These are phyloP conservation scores for Niveomyces coronatus DNA, from an alignment of 2,329 filamentous ascomycete species.

Conservation along the genomic window DNA sequence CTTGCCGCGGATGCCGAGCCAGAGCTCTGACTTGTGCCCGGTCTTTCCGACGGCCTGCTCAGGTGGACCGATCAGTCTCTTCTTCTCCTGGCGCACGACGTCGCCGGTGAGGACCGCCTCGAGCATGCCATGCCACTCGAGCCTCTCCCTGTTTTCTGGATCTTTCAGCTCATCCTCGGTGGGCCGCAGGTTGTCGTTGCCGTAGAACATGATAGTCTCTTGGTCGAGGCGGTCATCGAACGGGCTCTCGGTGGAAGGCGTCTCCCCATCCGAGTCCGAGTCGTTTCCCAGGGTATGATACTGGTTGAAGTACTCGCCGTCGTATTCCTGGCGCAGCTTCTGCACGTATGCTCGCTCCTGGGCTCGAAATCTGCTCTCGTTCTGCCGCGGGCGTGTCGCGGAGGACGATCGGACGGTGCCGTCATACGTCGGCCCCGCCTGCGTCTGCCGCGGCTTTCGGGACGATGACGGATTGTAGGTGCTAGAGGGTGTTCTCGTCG, in stretches of 20 bases:
- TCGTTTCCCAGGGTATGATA: conserved; percentile 57
- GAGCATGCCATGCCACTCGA: conserved; percentile 98
- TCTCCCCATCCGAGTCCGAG: conserved; percentile 84
- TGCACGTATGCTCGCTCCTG: conserved; percentile 93
- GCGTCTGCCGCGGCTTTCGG: conserved; percentile 34
- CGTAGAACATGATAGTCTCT: conserved; percentile 86
- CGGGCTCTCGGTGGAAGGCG: conserved; percentile 71
- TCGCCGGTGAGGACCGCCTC: conserved; percentile 92
- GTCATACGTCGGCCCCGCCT: conserved; percentile 31
- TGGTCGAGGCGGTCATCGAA: conserved; percentile 85
- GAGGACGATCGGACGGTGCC: conserved; percentile 39
- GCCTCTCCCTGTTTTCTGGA: conserved; percentile 73
- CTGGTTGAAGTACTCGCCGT: conserved; percentile 59
- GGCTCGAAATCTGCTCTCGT: conserved; percentile 36
- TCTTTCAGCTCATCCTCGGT: conserved; percentile 85
- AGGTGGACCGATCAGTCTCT: conserved; percentile 72
- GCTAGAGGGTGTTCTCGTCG: conserved; percentile 64
- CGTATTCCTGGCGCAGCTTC: conserved; percentile 67
- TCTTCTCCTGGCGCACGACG: conserved; percentile 96
- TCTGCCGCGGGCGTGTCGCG: conserved; percentile 39
- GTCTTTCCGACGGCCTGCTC: conserved; percentile 47
- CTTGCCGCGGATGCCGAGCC: conserved; percentile 78
- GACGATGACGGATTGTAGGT: conserved; percentile 65
- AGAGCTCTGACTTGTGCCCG: conserved; percentile 70
- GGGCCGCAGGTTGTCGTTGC: conserved; percentile 79